phyloP scores from a whole-genome alignment of 1,139 yeast genomes.

The Geotrichum klebahnii region DNA sequence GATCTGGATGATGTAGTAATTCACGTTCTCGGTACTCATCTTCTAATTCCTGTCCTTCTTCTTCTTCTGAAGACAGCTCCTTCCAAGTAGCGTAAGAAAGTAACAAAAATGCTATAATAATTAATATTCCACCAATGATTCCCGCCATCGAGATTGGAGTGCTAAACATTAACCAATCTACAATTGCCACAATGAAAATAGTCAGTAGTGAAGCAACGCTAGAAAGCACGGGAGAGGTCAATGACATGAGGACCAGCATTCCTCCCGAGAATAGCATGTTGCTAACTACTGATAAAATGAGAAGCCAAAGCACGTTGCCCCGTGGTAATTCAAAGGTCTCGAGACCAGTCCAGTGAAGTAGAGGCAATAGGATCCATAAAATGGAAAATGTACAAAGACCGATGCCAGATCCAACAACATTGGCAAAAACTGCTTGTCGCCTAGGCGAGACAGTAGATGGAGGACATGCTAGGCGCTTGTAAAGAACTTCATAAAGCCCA shows the following conservation, averaged over 20 bases:
- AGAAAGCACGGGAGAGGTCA: slow-evolving; percentile 81
- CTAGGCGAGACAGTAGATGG: slow-evolving; percentile 57
- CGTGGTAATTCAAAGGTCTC: slow-evolving; percentile 58
- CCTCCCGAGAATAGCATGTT: slow-evolving; percentile 69
- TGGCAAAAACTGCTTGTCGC: slow-evolving; percentile 56
- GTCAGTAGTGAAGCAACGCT: slow-evolving; percentile 78
- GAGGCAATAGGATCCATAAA: slow-evolving; percentile 49
- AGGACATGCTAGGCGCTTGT: slow-evolving; percentile 72
- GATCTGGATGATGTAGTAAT: neutral
- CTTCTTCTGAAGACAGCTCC: slow-evolving; percentile 65
- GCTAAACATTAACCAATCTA: slow-evolving; percentile 71
- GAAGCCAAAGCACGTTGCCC: slow-evolving; percentile 42
- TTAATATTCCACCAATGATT: slow-evolving; percentile 41
- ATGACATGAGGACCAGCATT: slow-evolving; percentile 72
- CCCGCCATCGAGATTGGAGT: slow-evolving; percentile 42
- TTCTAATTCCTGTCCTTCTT: slow-evolving; percentile 25
- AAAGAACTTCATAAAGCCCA: slow-evolving; percentile 81
- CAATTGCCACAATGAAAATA: slow-evolving; percentile 72
- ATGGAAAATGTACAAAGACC: slow-evolving; percentile 56
- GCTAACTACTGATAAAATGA: slow-evolving; percentile 49
- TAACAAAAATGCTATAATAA: slow-evolving; percentile 61
- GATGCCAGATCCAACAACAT: slow-evolving; percentile 52
- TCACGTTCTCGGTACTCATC: slow-evolving; percentile 12
- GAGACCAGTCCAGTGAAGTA: slow-evolving; percentile 52
- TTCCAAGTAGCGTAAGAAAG: slow-evolving; percentile 68